Evolutionary conservation across 345 rosid genomes (phyloP).

Genomic region (Ceriops tagal): DNA sequence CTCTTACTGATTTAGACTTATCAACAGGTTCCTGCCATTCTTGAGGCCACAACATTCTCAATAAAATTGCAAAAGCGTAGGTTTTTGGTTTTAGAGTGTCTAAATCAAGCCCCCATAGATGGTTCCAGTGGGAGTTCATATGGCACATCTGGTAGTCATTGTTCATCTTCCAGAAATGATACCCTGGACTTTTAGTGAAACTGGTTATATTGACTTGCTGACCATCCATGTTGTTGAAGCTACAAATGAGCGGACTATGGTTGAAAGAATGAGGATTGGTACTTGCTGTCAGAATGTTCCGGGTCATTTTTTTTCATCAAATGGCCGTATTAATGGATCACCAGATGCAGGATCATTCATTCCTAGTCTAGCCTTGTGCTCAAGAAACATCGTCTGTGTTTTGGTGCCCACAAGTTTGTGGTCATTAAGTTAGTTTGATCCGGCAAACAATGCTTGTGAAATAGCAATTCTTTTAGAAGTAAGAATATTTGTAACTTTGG

Average conservation of each 20-base stretch:
- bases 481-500: too few relatives aligned
- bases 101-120: conserved; percentile 94
- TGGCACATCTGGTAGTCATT: conserved; percentile 61
- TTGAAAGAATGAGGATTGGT: background rate
- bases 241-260: background rate
- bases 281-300: background rate
- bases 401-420: too few relatives aligned
- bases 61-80: conserved; percentile 80
- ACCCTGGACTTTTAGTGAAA: conserved; percentile 57
- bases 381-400: too few relatives aligned
- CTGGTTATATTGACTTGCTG: background rate
- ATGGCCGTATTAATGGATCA: too few relatives aligned
- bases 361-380: too few relatives aligned
- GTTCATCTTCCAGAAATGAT: conserved; percentile 53
- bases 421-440: too few relatives aligned
- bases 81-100: conserved; percentile 68
- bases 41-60: conserved; percentile 79
- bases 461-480: too few relatives aligned
- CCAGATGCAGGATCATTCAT: too few relatives aligned
- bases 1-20: background rate
- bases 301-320: too few relatives aligned
- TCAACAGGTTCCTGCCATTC: conserved; percentile 72
- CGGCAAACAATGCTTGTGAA: too few relatives aligned
- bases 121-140: conserved; percentile 86
- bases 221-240: background rate